Percentiles rank a stretch among this genome's conserved stretches.
Evolutionary conservation across 805 yeast genomes (phyloP).

Genomic region (Lipomyces yamadae): DNA sequence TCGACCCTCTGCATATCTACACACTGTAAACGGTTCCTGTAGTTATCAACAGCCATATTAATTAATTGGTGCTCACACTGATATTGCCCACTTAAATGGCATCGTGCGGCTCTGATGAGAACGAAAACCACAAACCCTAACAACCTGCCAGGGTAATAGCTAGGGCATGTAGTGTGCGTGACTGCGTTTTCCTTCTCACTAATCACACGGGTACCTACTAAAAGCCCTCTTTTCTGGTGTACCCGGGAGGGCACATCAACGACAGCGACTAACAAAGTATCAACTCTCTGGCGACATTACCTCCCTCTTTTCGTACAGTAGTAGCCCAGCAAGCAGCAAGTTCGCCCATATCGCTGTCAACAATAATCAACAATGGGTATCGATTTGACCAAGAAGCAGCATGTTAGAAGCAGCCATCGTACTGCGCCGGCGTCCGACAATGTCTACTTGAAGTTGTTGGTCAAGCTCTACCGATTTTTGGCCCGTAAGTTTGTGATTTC

Average conservation of each 20-base stretch:
- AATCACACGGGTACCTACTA: neutral
- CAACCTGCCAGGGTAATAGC: too few relatives aligned
- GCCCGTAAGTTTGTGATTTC: conserved; percentile 84
- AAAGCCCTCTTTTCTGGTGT: neutral
- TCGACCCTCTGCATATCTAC: too few relatives aligned
- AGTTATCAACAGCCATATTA: too few relatives aligned
- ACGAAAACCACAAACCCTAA: neutral
- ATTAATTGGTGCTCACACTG: too few relatives aligned
- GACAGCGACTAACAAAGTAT: conserved; percentile 7
- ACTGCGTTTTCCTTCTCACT: neutral
- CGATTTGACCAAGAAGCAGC: conserved; percentile 96
- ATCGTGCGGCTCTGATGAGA: neutral
- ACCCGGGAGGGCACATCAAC: neutral
- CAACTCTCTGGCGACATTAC: neutral
- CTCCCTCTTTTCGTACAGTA: neutral
- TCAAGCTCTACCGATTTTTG: conserved; percentile 97
- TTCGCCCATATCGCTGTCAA: neutral
- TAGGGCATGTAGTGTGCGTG: neutral
- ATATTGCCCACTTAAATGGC: neutral
- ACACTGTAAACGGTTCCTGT: neutral
- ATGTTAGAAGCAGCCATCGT: conserved; percentile 94
- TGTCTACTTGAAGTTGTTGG: conserved; percentile 97
- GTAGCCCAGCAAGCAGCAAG: conserved; percentile 9
- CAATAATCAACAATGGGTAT: conserved; percentile 35
- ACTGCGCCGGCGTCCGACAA: conserved; percentile 99